Percentiles rank a stretch among this genome's conserved stretches.
Evolutionary conservation across 192 early-diverging fungal species (phyloP).

Genomic region (Linnemannia hyalina): DNA sequence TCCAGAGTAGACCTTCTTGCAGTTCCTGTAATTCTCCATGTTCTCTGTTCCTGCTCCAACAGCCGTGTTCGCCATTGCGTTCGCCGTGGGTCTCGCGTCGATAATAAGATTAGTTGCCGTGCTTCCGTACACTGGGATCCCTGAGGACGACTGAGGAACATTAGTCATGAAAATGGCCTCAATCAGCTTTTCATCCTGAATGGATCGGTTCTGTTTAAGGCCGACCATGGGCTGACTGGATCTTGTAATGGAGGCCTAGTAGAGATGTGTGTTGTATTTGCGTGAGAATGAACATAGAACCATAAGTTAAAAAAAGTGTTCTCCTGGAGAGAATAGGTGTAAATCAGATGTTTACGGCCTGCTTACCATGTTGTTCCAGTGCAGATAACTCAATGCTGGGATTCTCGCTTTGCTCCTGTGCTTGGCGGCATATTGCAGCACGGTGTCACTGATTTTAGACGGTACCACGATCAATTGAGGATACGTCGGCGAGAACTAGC

Average conservation of each 20-base stretch:
- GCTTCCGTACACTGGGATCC: slow-evolving; percentile 64
- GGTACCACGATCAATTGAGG: slow-evolving; percentile 88
- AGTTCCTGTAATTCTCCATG: slow-evolving; percentile 92
- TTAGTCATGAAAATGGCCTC: slow-evolving; percentile 89
- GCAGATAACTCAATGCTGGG: slow-evolving; percentile 91
- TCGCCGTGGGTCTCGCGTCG: slow-evolving; percentile 95
- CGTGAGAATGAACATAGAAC: neutral
- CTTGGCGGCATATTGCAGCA: slow-evolving; percentile 87
- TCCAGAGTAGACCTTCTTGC: slow-evolving; percentile 88
- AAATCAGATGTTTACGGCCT: neutral
- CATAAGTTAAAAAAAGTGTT: neutral
- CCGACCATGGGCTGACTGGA: slow-evolving; percentile 97
- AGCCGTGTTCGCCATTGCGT: slow-evolving; percentile 93
- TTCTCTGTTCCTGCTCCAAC: slow-evolving; percentile 96
- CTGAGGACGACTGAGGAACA: slow-evolving; percentile 59
- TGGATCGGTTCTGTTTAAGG: slow-evolving; percentile 92
- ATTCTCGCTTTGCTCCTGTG: slow-evolving; percentile 93
- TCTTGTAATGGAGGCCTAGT: slow-evolving; percentile 88
- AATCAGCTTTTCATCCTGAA: slow-evolving; percentile 97
- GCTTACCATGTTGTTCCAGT: slow-evolving; percentile 80
- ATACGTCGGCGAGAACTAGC: slow-evolving; percentile 92
- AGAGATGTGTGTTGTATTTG: slow-evolving; percentile 1
- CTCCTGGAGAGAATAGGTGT: neutral
- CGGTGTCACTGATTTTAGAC: slow-evolving; percentile 88
- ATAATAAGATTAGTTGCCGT: slow-evolving; percentile 85